These are phyloP conservation scores for Metschnikowia henanensis DNA, from an alignment of 805 yeast species.

Conservation along the genomic window DNA sequence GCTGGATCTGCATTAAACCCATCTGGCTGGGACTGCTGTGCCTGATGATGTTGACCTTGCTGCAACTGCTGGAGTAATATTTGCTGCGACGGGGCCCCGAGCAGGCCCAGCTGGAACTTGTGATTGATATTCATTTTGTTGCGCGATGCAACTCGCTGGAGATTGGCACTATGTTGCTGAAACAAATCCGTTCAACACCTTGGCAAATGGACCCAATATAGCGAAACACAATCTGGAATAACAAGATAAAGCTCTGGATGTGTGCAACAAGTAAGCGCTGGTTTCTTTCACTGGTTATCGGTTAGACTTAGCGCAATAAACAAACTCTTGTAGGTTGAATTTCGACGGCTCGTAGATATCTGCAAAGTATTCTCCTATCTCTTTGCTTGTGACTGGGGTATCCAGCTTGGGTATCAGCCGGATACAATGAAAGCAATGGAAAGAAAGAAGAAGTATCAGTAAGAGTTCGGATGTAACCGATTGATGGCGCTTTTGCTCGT, in stretches of 20 bases:
- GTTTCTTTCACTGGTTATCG: no score
- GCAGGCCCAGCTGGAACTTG: conserved; percentile 25
- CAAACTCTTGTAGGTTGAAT: no score
- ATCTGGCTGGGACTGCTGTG: conserved; percentile 35
- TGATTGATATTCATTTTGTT: conserved; percentile 21
- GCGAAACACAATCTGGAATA: no score
- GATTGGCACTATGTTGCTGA: no score
- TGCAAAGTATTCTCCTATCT: not conserved
- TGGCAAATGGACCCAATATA: no score
- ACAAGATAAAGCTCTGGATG: no score
- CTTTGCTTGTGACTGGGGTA: not conserved
- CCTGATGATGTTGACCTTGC: conserved; percentile 37
- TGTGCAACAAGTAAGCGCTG: no score
- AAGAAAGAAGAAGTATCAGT: not conserved
- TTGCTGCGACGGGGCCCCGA: conserved; percentile 42
- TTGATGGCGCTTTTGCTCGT: not conserved
- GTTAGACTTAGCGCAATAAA: no score
- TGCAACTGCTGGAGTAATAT: conserved; percentile 43
- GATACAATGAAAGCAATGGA: not conserved
- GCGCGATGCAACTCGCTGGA: no score
- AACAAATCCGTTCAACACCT: no score
- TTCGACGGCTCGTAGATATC: not conserved
- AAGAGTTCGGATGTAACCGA: not conserved
- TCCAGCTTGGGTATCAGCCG: not conserved
- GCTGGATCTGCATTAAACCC: conserved; percentile 24